A percentile compares a stretch with the other conserved stretches of the same genome.
Conservation (phyloP, 352 stramenopile species). For the Phytophthora quininea region DNA sequence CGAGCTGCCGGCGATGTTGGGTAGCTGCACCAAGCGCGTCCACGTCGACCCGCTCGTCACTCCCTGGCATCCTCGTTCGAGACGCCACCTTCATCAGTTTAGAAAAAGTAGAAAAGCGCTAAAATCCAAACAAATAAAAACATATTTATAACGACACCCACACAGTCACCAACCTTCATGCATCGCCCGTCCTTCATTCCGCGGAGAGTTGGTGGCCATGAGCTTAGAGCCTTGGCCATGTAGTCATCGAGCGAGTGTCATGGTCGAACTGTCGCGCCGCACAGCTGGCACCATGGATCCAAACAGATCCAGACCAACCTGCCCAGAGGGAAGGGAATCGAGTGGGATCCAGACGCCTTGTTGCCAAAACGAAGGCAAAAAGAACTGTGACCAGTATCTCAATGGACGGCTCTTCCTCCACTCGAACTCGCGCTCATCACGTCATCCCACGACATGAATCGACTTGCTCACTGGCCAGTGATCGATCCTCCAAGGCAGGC, state of each 20-base stretch:
- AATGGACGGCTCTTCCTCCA: background rate
- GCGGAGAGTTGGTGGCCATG: background rate
- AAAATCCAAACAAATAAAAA: slow-evolving; percentile 61
- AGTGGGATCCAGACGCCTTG: background rate
- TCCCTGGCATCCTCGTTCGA: slow-evolving; percentile 11
- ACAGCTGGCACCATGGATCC: background rate
- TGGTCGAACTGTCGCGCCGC: background rate
- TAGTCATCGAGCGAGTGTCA: background rate
- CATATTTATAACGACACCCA: slow-evolving; percentile 54
- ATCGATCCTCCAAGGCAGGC: background rate
- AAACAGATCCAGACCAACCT: background rate
- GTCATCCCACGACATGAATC: background rate
- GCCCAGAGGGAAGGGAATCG: background rate
- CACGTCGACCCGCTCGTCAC: slow-evolving; percentile 19
- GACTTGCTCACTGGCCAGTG: background rate
- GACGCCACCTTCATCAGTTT: slow-evolving; percentile 40
- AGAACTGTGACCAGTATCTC: background rate
- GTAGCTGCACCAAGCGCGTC: slow-evolving; percentile 18
- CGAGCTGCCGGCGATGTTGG: slow-evolving; percentile 14
- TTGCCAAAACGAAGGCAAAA: background rate
- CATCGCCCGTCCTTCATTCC: background rate
- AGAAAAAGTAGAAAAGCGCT: slow-evolving; percentile 75
- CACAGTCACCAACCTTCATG: slow-evolving; percentile 19
- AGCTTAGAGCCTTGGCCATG: background rate
- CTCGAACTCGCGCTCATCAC: background rate